These are phyloP conservation scores for Crepidotus variabilis DNA, from an alignment of 768 basidiomycete genomes.

Conservation along the genomic window DNA sequence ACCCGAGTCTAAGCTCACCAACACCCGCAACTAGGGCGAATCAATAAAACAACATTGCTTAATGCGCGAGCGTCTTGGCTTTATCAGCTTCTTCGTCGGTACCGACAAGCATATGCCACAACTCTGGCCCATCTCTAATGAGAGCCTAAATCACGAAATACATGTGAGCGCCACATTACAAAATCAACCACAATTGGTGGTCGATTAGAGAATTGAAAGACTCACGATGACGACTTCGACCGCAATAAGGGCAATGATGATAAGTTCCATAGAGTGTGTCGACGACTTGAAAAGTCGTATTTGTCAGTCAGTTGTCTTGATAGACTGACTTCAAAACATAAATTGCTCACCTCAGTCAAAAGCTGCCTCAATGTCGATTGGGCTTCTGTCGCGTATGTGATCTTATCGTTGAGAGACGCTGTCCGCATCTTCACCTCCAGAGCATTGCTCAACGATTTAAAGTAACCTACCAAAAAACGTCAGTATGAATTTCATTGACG, in stretches of 20 bases:
- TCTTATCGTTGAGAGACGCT: slow-evolving; percentile 84
- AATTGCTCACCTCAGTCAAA: slow-evolving; percentile 69
- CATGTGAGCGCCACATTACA: slow-evolving; percentile 1
- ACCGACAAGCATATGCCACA: slow-evolving; percentile 55
- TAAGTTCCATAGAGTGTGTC: slow-evolving; percentile 88
- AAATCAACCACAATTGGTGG: neutral
- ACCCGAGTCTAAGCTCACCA: too few species aligned
- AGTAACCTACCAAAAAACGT: slow-evolving; percentile 49
- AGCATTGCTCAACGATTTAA: slow-evolving; percentile 80
- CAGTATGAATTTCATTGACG: neutral
- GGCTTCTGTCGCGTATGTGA: slow-evolving; percentile 85
- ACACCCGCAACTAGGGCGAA: too few species aligned
- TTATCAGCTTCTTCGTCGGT: slow-evolving; percentile 21
- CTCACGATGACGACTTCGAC: slow-evolving; percentile 91
- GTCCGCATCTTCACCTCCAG: slow-evolving; percentile 85
- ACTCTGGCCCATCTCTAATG: slow-evolving; percentile 75
- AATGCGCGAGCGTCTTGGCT: neutral
- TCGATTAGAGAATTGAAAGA: slow-evolving; percentile 1
- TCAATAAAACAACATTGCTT: neutral
- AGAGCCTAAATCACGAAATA: slow-evolving; percentile 44
- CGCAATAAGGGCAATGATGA: slow-evolving; percentile 92
- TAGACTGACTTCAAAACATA: neutral
- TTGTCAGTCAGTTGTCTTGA: neutral
- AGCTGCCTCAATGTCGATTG: slow-evolving; percentile 89
- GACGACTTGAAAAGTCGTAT: slow-evolving; percentile 56